A percentile compares a stretch with the other conserved stretches of the same genome.
phyloP scores from a whole-genome alignment of 2,329 filamentous ascomycete species.

The Lachnellula subtilissima region DNA sequence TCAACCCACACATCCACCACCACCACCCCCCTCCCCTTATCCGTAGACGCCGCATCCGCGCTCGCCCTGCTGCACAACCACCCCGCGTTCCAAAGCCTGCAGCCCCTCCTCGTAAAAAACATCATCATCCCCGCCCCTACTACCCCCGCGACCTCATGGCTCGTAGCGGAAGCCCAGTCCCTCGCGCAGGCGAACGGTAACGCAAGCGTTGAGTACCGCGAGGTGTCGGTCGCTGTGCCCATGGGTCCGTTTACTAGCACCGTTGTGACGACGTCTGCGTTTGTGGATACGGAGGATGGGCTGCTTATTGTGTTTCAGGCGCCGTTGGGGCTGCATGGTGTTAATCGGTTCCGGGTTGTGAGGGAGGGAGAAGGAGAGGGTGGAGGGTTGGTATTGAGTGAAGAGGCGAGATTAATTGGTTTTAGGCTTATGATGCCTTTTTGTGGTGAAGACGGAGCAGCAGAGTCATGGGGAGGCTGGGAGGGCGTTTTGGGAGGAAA shows the following conservation, averaged over 20 bases:
- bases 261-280: slow-evolving; percentile 4
- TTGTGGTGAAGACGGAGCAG: slow-evolving; percentile 7
- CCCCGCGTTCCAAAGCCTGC: slow-evolving; percentile 5
- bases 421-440: slow-evolving; percentile 9
- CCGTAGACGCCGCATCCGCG: slow-evolving; percentile 1
- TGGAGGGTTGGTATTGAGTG: slow-evolving; percentile 6
- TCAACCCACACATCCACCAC: slow-evolving; percentile 8
- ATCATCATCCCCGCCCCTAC: background rate
- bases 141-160: background rate
- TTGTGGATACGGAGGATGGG: slow-evolving; percentile 8
- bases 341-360: slow-evolving; percentile 4
- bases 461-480: slow-evolving; percentile 4
- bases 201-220: slow-evolving; percentile 3
- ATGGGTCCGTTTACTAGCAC: slow-evolving; percentile 3
- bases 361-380: background rate
- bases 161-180: slow-evolving; percentile 1
- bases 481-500: slow-evolving; percentile 3
- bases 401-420: slow-evolving; percentile 5
- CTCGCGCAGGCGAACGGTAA: background rate
- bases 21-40: slow-evolving; percentile 5
- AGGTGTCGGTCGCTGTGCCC: slow-evolving; percentile 4
- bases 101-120: slow-evolving; percentile 7
- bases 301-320: slow-evolving; percentile 8
- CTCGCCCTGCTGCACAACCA: slow-evolving; percentile 11
- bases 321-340: slow-evolving; percentile 7